These are phyloP conservation scores for Ogataea nitratoaversa DNA, from an alignment of 805 yeast genomes.

Conservation along the genomic window DNA sequence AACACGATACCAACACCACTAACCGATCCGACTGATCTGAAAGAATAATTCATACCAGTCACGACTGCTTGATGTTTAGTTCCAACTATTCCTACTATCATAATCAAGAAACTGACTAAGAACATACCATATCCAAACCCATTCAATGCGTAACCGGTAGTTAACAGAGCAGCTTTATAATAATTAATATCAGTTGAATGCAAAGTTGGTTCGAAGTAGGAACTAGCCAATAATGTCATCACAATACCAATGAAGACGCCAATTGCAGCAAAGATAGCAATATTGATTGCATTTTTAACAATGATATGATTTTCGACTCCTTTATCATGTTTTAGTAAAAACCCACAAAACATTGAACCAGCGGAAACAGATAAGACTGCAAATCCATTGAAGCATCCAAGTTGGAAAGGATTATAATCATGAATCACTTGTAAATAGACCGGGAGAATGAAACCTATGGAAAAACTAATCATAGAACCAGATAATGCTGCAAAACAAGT, in stretches of 20 bases:
- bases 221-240: constrained; percentile 13
- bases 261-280: constrained; percentile 20
- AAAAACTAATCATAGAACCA: constrained; percentile 35
- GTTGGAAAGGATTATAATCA: constrained; percentile 32
- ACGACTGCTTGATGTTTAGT: constrained; percentile 43
- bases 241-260: constrained; percentile 21
- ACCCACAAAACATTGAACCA: constrained; percentile 39
- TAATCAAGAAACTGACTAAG: constrained; percentile 34
- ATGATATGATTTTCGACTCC: constrained; percentile 14
- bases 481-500: constrained; percentile 35
- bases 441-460: constrained; percentile 35
- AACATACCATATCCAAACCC: constrained; percentile 41
- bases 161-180: constrained; percentile 17
- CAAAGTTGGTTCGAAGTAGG: constrained; percentile 23
- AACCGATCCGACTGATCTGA: constrained; percentile 46
- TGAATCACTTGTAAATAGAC: constrained; percentile 42
- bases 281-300: constrained; percentile 18
- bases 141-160: constrained; percentile 26
- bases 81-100: constrained; percentile 42
- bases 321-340: constrained; percentile 25
- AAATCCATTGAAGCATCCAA: constrained; percentile 39
- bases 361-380: constrained; percentile 36
- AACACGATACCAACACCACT: constrained; percentile 42
- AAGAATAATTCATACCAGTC: constrained; percentile 45
- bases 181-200: constrained; percentile 12